Conservation (phyloP, 345 rosid genomes). For the Pistacia integerrima region DNA sequence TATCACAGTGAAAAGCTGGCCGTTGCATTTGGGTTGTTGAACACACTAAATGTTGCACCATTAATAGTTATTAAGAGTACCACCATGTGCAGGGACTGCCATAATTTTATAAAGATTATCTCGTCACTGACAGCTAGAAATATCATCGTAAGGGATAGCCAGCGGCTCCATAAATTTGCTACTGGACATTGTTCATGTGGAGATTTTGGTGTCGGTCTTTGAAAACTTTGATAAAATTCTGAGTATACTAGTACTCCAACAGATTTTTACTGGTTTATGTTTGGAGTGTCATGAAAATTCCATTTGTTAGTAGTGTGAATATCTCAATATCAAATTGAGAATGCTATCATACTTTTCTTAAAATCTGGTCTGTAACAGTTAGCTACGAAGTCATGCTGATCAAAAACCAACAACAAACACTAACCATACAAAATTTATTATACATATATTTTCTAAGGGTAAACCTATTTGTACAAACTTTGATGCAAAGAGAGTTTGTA, state of each 20-base stretch:
- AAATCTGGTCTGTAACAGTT: neutral
- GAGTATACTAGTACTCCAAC: neutral
- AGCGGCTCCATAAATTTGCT: constrained; percentile 50
- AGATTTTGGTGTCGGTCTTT: constrained; percentile 35
- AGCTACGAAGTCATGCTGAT: neutral
- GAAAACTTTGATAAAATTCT: constrained; percentile 1
- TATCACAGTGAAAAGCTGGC: constrained; percentile 56
- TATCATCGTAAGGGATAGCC: constrained; percentile 51
- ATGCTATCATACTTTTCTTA: neutral
- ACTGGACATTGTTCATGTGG: constrained; percentile 53
- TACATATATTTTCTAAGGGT: too few relatives aligned
- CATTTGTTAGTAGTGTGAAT: too few relatives aligned
- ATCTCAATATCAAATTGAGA: too few relatives aligned
- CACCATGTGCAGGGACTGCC: constrained; percentile 50
- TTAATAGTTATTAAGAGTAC: constrained; percentile 40
- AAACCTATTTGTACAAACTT: too few relatives aligned
- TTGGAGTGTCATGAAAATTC: neutral
- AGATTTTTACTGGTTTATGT: neutral
- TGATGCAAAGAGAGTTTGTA: too few relatives aligned
- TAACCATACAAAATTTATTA: neutral
- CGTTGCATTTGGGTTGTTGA: constrained; percentile 52
- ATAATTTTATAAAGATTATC: constrained; percentile 43
- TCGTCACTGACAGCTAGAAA: constrained; percentile 36
- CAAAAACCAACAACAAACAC: constrained; percentile 7
- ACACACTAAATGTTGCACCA: constrained; percentile 28